These are phyloP conservation scores for Sphaceloma murrayae DNA, from an alignment of 2,329 filamentous ascomycete genomes.

Conservation along the genomic window DNA sequence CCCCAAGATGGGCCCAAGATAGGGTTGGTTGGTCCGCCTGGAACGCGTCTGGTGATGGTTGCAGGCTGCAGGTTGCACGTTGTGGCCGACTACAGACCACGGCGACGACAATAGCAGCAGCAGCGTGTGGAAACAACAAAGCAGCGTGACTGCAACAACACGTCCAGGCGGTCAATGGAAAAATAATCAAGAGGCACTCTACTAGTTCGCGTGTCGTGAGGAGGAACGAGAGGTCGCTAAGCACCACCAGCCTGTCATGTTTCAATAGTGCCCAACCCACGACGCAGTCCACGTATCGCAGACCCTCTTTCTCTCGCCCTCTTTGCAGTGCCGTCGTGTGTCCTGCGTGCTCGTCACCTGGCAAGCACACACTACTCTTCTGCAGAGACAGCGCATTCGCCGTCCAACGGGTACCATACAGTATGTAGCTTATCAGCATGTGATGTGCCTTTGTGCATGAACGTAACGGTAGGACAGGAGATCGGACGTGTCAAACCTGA, in stretches of 20 bases:
- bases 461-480: slow-evolving; percentile 3
- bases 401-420: neutral
- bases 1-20: neutral
- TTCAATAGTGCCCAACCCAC: slow-evolving; percentile 13
- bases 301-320: neutral
- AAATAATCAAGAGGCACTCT: neutral
- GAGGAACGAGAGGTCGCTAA: slow-evolving; percentile 13
- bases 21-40: slow-evolving; percentile 5
- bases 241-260: slow-evolving; percentile 9
- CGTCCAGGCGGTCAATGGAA: slow-evolving; percentile 6
- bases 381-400: slow-evolving; percentile 10
- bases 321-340: no score
- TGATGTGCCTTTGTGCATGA: neutral
- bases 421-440: neutral
- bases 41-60: no score
- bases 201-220: no score
- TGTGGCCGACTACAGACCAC: neutral
- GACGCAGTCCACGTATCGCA: slow-evolving; percentile 1
- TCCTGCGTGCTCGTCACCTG: no score
- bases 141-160: neutral
- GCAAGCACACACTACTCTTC: neutral
- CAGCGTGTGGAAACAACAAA: slow-evolving; percentile 10
- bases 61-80: slow-evolving; percentile 6
- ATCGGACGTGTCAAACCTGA: neutral
- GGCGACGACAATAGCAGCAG: neutral